phyloP scores from a whole-genome alignment of 495 filamentous ascomycete species.

The Pyrenopolyporus hunteri region DNA sequence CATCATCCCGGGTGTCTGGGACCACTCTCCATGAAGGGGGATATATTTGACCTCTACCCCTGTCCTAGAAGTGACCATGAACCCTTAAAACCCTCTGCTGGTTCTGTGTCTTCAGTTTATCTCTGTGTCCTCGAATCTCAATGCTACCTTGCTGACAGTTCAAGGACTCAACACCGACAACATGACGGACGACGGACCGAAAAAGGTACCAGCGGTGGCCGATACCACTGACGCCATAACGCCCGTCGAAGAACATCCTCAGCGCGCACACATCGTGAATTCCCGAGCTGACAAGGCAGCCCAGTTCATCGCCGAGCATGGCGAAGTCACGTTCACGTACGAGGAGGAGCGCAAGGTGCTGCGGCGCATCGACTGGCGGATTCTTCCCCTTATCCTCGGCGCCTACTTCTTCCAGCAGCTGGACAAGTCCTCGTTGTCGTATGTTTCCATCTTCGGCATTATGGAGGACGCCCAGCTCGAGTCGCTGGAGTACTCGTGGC shows the following conservation, averaged over 20 bases:
- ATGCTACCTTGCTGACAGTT: not conserved
- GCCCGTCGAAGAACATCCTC: conserved; percentile 29
- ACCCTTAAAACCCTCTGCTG: not conserved
- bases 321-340: conserved; percentile 45
- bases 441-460: conserved; percentile 62
- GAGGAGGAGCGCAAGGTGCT: conserved; percentile 50
- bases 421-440: conserved; percentile 60
- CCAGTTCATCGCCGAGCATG: conserved; percentile 49
- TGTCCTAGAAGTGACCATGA: not conserved
- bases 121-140: not conserved
- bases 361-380: conserved; percentile 53
- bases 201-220: conserved; percentile 5
- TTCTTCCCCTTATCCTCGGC: conserved; percentile 56
- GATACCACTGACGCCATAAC: conserved; percentile 39
- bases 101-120: not conserved
- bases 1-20: conserved; percentile 27
- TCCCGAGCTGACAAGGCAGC: conserved; percentile 47
- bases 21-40: conserved; percentile 23
- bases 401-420: conserved; percentile 61
- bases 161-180: not conserved
- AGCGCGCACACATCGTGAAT: conserved; percentile 28
- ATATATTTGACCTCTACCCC: conserved; percentile 9
- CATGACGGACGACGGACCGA: conserved; percentile 25
- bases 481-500: conserved; percentile 56
- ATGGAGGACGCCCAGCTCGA: conserved; percentile 55